Evolutionary conservation across 1,284 basidiomycete genomes (phyloP).

Genomic region (Cutaneotrichosporon arboriforme): DNA sequence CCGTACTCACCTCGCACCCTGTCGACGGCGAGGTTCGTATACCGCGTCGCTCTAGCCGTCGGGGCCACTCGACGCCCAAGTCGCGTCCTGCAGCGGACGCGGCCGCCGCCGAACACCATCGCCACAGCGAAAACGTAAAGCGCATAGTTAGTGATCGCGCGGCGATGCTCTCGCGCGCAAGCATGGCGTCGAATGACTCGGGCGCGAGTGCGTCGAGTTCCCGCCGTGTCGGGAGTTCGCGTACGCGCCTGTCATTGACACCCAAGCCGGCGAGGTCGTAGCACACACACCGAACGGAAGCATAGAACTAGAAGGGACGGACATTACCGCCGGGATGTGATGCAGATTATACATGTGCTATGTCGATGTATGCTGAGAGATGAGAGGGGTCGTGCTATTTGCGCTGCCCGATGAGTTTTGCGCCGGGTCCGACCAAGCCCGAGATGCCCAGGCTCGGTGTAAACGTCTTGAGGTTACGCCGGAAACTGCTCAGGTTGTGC

Average conservation of each 20-base stretch:
- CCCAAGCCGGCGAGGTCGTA: not conserved
- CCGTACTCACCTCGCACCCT: too few species aligned
- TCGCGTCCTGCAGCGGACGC: too few species aligned
- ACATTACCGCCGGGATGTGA: too few species aligned
- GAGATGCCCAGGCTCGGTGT: constrained; percentile 32
- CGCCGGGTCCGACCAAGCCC: constrained; percentile 24
- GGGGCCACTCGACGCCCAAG: too few species aligned
- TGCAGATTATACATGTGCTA: not conserved
- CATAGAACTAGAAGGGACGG: too few species aligned
- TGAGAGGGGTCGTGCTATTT: not conserved
- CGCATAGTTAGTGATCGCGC: not conserved
- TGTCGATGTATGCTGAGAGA: not conserved
- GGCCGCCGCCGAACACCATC: too few species aligned
- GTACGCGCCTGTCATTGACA: not conserved
- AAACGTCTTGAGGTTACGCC: constrained; percentile 34
- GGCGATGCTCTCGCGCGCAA: not conserved
- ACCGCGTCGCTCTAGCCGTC: too few species aligned
- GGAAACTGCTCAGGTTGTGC: constrained; percentile 20
- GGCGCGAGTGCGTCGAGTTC: not conserved
- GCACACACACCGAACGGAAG: not conserved
- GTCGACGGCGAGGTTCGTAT: too few species aligned
- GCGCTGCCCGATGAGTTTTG: constrained; percentile 33
- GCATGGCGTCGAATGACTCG: not conserved
- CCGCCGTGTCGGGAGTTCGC: not conserved
- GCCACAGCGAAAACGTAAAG: not conserved